phyloP scores from a whole-genome alignment of 164 flowering plant genomes.

The Litsea cubeba region DNA sequence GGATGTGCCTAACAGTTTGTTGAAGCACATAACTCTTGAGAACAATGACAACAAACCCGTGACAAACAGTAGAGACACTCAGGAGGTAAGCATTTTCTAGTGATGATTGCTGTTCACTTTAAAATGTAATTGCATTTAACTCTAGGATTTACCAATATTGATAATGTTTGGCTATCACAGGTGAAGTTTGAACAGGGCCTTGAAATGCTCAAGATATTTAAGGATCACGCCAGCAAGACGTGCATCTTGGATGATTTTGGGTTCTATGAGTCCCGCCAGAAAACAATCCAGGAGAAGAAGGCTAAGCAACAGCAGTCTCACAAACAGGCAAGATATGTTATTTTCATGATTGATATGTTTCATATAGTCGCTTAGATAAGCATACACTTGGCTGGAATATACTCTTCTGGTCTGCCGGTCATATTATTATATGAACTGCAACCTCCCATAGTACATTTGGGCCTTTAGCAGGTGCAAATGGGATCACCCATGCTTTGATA shows the following conservation, averaged over 20 bases:
- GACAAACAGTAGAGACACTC: constrained; percentile 85
- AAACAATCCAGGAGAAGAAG: constrained; percentile 67
- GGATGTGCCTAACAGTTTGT: constrained; percentile 79
- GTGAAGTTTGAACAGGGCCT: constrained; percentile 76
- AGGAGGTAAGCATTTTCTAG: constrained; percentile 44
- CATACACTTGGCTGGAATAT: background rate
- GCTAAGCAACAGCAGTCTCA: constrained; percentile 62
- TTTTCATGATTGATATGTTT: background rate
- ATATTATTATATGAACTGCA: no score
- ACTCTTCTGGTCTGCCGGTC: no score
- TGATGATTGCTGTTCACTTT: background rate
- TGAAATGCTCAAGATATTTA: constrained; percentile 74
- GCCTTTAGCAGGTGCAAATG: background rate
- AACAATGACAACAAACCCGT: constrained; percentile 89
- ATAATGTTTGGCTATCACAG: constrained; percentile 25
- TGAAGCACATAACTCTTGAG: constrained; percentile 78
- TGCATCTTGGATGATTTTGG: constrained; percentile 81
- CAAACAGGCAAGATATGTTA: constrained; percentile 48
- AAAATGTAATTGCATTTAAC: background rate
- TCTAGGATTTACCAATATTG: background rate
- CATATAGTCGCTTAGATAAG: background rate
- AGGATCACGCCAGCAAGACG: constrained; percentile 60
- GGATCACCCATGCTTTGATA: no score
- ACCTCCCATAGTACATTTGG: background rate
- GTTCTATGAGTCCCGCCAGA: constrained; percentile 78